Percentiles rank a stretch among this genome's conserved stretches.
These are phyloP conservation scores for Aspergillus sp. DNA, from an alignment of 2,329 filamentous ascomycete species.

Conservation along the genomic window DNA sequence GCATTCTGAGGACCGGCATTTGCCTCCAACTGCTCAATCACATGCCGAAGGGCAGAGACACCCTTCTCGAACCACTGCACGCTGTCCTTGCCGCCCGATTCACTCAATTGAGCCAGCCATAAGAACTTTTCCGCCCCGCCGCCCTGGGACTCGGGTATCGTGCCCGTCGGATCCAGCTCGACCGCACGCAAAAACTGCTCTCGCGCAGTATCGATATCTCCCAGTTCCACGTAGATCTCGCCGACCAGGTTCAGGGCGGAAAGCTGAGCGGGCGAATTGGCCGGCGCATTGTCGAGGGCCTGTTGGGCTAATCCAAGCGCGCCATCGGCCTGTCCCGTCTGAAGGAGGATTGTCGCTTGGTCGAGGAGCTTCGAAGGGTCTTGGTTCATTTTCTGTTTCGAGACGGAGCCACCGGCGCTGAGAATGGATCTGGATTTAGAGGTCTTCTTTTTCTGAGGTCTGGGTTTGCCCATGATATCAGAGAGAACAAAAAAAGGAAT, in stretches of 20 bases:
- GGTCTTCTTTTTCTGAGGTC: conserved; percentile 46
- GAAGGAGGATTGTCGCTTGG: conserved; percentile 56
- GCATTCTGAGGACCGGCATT: conserved; percentile 39
- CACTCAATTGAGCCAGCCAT: conserved; percentile 85
- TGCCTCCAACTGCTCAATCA: conserved; percentile 65
- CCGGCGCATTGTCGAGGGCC: conserved; percentile 45
- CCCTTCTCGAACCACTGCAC: conserved; percentile 64
- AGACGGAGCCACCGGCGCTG: conserved; percentile 40
- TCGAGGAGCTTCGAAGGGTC: conserved; percentile 57
- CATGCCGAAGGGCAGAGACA: conserved; percentile 67
- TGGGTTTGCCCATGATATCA: conserved; percentile 53
- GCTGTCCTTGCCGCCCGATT: conserved; percentile 60
- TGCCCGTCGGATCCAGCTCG: conserved; percentile 72
- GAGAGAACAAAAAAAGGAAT: background rate
- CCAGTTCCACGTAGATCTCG: conserved; percentile 78
- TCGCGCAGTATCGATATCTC: conserved; percentile 74
- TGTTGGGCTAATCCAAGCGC: conserved; percentile 56
- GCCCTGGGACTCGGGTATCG: conserved; percentile 66
- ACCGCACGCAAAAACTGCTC: conserved; percentile 72
- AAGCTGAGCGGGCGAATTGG: conserved; percentile 41
- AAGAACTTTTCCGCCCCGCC: conserved; percentile 92
- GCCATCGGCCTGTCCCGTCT: conserved; percentile 58
- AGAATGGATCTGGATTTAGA: conserved; percentile 44
- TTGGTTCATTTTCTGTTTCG: conserved; percentile 47
- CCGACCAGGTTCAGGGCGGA: conserved; percentile 73